Percentiles rank a stretch among this genome's conserved stretches.
These are phyloP conservation scores for Wallacemonas sp. DNA, from an alignment of 208 protist species.

Conservation along the genomic window DNA sequence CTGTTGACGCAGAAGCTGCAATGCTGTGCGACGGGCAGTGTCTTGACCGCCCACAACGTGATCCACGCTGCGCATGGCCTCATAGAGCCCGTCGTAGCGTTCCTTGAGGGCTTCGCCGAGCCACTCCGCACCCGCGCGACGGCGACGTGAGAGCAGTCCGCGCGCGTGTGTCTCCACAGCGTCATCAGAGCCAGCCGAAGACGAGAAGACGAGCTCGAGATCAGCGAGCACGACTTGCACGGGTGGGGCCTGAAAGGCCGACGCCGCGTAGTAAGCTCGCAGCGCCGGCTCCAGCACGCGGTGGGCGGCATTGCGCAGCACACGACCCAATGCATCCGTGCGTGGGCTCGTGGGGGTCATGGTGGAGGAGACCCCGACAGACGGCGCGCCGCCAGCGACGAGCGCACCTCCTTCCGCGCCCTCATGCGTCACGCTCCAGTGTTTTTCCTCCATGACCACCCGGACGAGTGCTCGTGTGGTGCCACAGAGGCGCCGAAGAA, in stretches of 20 bases:
- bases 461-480: slow-evolving; percentile 64
- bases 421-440: slow-evolving; percentile 50
- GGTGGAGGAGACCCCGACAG: background rate
- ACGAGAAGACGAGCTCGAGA: background rate
- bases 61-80: slow-evolving; percentile 8
- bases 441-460: slow-evolving; percentile 79
- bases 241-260: background rate
- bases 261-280: slow-evolving; percentile 45
- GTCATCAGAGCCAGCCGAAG: background rate
- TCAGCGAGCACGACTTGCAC: background rate
- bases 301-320: slow-evolving; percentile 69
- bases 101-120: slow-evolving; percentile 9
- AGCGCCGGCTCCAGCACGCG: slow-evolving; percentile 80
- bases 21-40: slow-evolving; percentile 43
- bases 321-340: slow-evolving; percentile 15
- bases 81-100: slow-evolving; percentile 19
- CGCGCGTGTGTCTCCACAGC: background rate
- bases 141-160: background rate
- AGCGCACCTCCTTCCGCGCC: slow-evolving; percentile 71
- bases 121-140: slow-evolving; percentile 18
- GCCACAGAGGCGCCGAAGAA: slow-evolving; percentile 51
- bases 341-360: background rate
- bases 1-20: slow-evolving; percentile 50
- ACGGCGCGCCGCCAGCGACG: slow-evolving; percentile 38
- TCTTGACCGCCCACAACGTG: slow-evolving; percentile 17